A percentile compares a stretch with the other conserved stretches of the same genome.
Conservation (phyloP, 305 asterid species). For the Fraxinus ornus region DNA sequence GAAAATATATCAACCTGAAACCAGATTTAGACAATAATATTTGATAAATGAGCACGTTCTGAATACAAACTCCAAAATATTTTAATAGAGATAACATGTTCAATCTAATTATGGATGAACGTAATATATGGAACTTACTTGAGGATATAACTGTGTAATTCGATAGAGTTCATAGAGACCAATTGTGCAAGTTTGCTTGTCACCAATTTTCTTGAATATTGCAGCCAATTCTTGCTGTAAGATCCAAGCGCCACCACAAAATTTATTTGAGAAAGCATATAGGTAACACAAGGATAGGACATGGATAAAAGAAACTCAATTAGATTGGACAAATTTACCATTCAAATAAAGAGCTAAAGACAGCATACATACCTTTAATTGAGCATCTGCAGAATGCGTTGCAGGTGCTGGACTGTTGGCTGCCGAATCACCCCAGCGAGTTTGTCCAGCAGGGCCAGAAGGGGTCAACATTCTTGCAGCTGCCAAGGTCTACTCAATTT, state of each 20-base stretch:
- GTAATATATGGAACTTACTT: conserved; percentile 41
- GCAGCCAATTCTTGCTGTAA: conserved; percentile 98
- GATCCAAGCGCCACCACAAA: conserved; percentile 23
- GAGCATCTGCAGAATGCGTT: conserved; percentile 90
- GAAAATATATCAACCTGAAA: conserved; percentile 93
- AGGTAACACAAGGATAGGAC: not conserved
- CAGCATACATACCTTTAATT: conserved; percentile 61
- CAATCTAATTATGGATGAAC: not conserved
- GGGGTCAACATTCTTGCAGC: conserved; percentile 99
- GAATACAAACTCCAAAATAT: not conserved
- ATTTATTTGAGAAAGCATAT: not conserved
- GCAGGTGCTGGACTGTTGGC: conserved; percentile 79
- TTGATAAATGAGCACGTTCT: not conserved
- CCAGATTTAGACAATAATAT: conserved; percentile 19
- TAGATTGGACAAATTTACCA: not conserved
- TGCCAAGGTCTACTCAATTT: conserved; percentile 77
- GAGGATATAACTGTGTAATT: conserved; percentile 95
- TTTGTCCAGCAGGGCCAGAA: conserved; percentile 90
- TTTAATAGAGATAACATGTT: not conserved
- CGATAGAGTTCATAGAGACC: conserved; percentile 97
- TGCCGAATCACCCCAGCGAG: conserved; percentile 94
- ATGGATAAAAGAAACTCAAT: not conserved
- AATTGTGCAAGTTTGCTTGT: conserved; percentile 97
- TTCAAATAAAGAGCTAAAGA: conserved; percentile 1
- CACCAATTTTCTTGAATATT: conserved; percentile 97